phyloP scores from a whole-genome alignment of 2,329 filamentous ascomycete genomes.

The Cladorrhinum sp. region DNA sequence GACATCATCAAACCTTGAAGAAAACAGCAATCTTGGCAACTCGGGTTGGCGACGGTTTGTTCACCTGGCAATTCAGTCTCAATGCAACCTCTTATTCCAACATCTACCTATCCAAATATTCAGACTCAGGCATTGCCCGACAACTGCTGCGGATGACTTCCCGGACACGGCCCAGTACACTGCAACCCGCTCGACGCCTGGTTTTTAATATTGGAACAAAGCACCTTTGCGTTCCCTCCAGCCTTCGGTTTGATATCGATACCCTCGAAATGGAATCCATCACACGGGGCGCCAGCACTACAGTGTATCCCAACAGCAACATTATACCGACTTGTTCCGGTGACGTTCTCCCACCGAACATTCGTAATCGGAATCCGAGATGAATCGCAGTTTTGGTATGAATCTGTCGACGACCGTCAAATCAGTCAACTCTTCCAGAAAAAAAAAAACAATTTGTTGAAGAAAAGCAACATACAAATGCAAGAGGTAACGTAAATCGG shows the following conservation, averaged over 20 bases:
- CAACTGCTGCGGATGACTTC: conserved; percentile 38
- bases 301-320: conserved; percentile 47
- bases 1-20: background rate
- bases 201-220: conserved; percentile 42
- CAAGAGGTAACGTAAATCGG: conserved; percentile 47
- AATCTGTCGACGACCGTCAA: conserved; percentile 25
- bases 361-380: conserved; percentile 43
- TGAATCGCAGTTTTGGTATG: conserved; percentile 37
- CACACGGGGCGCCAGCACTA: conserved; percentile 41
- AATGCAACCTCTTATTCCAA: background rate
- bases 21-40: background rate
- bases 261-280: conserved; percentile 42
- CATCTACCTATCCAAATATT: background rate
- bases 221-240: conserved; percentile 39
- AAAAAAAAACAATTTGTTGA: no score
- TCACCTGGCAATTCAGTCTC: background rate
- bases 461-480: conserved; percentile 33
- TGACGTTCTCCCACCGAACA: conserved; percentile 48
- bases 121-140: conserved; percentile 29
- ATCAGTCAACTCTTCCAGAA: background rate
- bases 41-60: background rate
- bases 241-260: conserved; percentile 44
- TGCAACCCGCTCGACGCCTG: conserved; percentile 34
- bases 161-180: conserved; percentile 38
- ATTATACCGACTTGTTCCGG: conserved; percentile 48